Conservation (phyloP, 345 rosid species). For the Anastatica hierochuntica region DNA sequence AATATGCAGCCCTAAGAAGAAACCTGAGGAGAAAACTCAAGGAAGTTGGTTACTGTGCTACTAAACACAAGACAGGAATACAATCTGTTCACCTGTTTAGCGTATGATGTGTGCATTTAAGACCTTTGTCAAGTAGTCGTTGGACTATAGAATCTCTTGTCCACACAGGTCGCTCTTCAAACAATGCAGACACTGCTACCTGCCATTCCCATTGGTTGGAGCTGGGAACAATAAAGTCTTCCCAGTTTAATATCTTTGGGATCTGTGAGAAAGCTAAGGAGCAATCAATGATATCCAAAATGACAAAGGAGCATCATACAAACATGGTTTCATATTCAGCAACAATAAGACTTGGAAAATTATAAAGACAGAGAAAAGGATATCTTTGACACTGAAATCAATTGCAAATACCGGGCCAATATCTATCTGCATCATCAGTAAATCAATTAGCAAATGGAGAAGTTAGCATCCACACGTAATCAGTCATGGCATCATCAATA, state of each 20-base stretch:
- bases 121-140: slow-evolving; percentile 55
- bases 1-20: slow-evolving; percentile 75
- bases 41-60: neutral
- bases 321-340: slow-evolving; percentile 1
- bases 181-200: slow-evolving; percentile 59
- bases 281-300: slow-evolving; percentile 1
- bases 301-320: neutral
- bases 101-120: slow-evolving; percentile 44
- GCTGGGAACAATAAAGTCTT: slow-evolving; percentile 36
- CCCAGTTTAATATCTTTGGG: slow-evolving; percentile 74
- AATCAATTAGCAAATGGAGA: neutral
- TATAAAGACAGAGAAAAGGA: slow-evolving; percentile 37
- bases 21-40: slow-evolving; percentile 39
- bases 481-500: neutral
- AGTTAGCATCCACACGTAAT: neutral
- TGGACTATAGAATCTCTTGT: slow-evolving; percentile 61
- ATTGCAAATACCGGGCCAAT: slow-evolving; percentile 74
- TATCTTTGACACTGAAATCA: slow-evolving; percentile 78
- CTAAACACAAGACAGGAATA: neutral
- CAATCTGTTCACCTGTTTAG: slow-evolving; percentile 52
- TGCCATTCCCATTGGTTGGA: slow-evolving; percentile 74
- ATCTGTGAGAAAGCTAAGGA: slow-evolving; percentile 75
- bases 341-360: neutral
- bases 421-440: slow-evolving; percentile 48
- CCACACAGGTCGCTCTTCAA: slow-evolving; percentile 89